Conservation (phyloP, 169 alveolate genomes). For the Plasmodium chabaudi region DNA sequence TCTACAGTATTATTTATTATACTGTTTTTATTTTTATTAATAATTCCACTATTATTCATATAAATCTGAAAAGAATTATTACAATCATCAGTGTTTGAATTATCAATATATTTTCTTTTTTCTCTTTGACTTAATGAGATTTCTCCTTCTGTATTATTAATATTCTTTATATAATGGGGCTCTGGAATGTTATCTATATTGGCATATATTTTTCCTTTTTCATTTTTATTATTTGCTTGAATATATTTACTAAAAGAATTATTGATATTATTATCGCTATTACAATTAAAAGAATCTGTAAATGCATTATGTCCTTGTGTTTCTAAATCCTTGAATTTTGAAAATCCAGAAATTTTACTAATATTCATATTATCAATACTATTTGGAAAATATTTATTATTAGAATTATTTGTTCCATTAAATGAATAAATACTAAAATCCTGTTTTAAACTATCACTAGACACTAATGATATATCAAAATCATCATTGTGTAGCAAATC, state of each 20-base stretch:
- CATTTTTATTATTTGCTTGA: neutral
- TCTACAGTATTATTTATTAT: constrained; percentile 1
- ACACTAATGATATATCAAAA: constrained; percentile 20
- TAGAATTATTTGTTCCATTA: constrained; percentile 21
- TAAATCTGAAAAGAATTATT: no score
- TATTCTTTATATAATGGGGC: neutral
- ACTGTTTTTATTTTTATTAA: constrained; percentile 2
- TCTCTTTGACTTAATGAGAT: no score
- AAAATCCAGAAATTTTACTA: constrained; percentile 13
- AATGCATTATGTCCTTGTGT: constrained; percentile 9
- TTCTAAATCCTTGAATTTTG: constrained; percentile 17
- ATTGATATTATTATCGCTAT: constrained; percentile 8
- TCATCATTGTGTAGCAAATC: neutral
- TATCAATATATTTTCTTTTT: no score
- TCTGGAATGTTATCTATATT: no score
- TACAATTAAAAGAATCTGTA: constrained; percentile 23
- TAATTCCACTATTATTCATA: no score
- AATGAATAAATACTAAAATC: constrained; percentile 45
- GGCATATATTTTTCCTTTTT: neutral
- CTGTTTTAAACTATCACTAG: constrained; percentile 27
- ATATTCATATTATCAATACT: constrained; percentile 5
- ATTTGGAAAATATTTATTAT: neutral
- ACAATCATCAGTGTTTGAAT: no score
- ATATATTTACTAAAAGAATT: neutral
- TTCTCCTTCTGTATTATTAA: neutral